Base-by-base conservation (phyloP, 2,329 filamentous ascomycete genomes). In the Camillea tinctor region DNA sequence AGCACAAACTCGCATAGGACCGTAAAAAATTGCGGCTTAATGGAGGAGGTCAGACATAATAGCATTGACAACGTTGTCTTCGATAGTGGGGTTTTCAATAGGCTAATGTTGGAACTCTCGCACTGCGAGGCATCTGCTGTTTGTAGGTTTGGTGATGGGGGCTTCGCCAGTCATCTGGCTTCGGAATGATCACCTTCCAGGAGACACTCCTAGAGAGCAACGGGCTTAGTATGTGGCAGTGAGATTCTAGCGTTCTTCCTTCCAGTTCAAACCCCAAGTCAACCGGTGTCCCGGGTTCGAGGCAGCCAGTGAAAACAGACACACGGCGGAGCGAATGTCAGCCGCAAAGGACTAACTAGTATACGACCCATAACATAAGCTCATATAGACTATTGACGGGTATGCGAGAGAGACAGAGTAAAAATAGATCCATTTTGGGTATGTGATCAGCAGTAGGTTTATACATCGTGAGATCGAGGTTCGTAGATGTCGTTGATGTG, bases 81-180 rank as follows among this genome's bases (percentile, higher is more conserved):
- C 36, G 36, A 17, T 44, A 44, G 36, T 44, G 36, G 36, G 5
- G 17, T 15, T 2, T 44, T 17, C 6, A 44, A 44, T 44, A 44
- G 36, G 36, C 36, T 44, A 44, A 44, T 44, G 6, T 13, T 44
- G 17, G 36, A 5, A 44, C 15, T 44, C 6, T 44, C 6, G 36
- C 3, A 11, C 36, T 44, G 17, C 13, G 13, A 44, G 36, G 36
- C n/a, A 44, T 44, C 26, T 30, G 26, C 26, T 7, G 26, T 54
- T 20, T 40, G 24, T 44, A 54, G 44, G 23, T 54, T 52, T 36
- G 22, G 26, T 24, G 52, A 51, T 36, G 56, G 26, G 36, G 60
- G 55, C 60, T 62, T 61, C 51, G 51, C 57, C 51, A 51, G 62
- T 64, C 62, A 64, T 53, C 55, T 55, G 62, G 60, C 54, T 24